Evolutionary conservation across 768 basidiomycete genomes (phyloP), one percentile per base, ranked within the genome.

Genomic region (Mycena capillaripes): DNA sequence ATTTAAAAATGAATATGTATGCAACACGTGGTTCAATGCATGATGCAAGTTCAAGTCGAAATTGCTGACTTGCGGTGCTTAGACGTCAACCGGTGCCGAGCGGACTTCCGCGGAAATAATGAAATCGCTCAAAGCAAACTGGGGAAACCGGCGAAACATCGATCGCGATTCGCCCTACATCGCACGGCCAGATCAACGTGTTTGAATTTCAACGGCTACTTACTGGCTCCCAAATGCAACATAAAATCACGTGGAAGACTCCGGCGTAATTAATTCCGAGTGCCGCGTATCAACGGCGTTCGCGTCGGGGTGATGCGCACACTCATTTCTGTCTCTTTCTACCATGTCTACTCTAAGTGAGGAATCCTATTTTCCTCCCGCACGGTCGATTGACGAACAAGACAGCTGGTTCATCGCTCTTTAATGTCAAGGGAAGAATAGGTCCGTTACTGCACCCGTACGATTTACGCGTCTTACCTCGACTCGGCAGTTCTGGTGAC

Each of bases 401-500:
- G 6, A 36, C 40, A 72, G 71, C 71, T 40, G 34, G 52, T 34
- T 63, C 71, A 14, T 66, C 53, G 40, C 77, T 89, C 21, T 92
- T 91, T 77, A 75, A 83, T 70, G 89, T 92, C 67, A 78, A 84
- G 38, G 87, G 82, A 29, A 89, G 87, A 63, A 72, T 67, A 62
- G 70, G 70, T 71, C 50, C n/a, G 23, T 44, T n/a, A 11, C 8
- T 16, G 3, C 19, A 10, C 17, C 17, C 8, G 17, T 10, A 29
- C 6, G 11, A 44, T 11, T 38, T 38, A 50, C 58, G 36, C 40
- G 30, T 30, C 40, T 32, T 19, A 55, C 25, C 19, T 34, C 21
- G 17, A 38, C 1, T 12, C 36, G 70, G 83, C 88, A 19, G 90
- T 91, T 6, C 83, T 93, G 27, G 85, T 92, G 44, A 92, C 91